Evolutionary conservation across 768 basidiomycete genomes (phyloP), one percentile per base, ranked within the genome.

Genomic region (Phallus indusiatus): DNA sequence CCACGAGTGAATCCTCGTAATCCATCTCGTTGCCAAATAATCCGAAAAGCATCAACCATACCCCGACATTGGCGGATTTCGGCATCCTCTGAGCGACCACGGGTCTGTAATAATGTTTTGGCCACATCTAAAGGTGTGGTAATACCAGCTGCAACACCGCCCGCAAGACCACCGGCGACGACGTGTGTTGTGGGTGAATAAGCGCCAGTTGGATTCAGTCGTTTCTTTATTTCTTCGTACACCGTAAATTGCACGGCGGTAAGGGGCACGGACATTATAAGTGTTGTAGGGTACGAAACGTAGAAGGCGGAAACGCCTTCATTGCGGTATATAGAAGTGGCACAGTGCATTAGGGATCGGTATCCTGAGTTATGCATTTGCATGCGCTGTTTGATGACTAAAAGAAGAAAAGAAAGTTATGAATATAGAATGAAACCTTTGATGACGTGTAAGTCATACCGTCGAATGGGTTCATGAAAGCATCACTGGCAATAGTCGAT

Each of bases 351-450:
- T 47, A 94, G 90, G 37, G 90, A 91, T 49, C 86, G 86, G 72
- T 92, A 94, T 70, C 88, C 78, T 3, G 96, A 98, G 68, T 89
- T 84, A 74, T 94, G 94, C 59, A 98, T 78, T 73, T 99, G 96
- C 96, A 99, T 97, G 54, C 96, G 85, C 76, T 99, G 96, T 74
- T 99, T 99, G 76, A 99, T 91, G 66, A 99, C 95, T 97, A 70
- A 54, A 55, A 49, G 42, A 16, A 17, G 36, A 10, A 17, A 20
- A 20, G 53, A 22, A 21, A 17, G 18, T 62, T 9, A 48, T 37
- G 64, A 54, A 64, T 49, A 49, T 60, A 47, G 61, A 67, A 61
- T 63, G n/a, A 65, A 60, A 28, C 17, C 28, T 28, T 28, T 28
- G 28, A 62, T 53, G 35, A 24, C 22, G 58, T 64, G 55, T 21